A percentile compares a stretch with the other conserved stretches of the same genome.
Conservation (phyloP, 179 eudicot genomes). For the Dionaea muscipula region DNA sequence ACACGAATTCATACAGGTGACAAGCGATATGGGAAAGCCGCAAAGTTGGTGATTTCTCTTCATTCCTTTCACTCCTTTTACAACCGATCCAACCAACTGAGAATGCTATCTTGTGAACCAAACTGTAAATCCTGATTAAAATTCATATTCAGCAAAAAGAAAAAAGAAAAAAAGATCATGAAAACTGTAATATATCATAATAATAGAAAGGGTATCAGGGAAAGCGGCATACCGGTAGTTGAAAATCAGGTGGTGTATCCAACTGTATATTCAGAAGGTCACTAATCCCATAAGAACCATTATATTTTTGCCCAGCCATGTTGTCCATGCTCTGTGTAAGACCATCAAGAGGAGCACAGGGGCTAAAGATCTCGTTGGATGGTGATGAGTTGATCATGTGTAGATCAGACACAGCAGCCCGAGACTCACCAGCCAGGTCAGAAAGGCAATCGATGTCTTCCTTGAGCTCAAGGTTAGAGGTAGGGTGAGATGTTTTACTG, state of each 20-base stretch:
- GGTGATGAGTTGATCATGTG: slow-evolving; percentile 20
- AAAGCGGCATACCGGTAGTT: too few relatives aligned
- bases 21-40: neutral
- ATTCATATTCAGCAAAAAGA: too few relatives aligned
- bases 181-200: too few relatives aligned
- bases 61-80: slow-evolving; percentile 5
- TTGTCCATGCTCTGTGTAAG: slow-evolving; percentile 15
- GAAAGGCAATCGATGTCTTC: slow-evolving; percentile 18
- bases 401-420: slow-evolving; percentile 24
- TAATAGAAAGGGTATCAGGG: too few relatives aligned
- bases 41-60: slow-evolving; percentile 3
- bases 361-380: slow-evolving; percentile 37
- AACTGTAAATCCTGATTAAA: slow-evolving; percentile 42
- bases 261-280: too few relatives aligned
- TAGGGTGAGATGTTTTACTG: slow-evolving; percentile 9
- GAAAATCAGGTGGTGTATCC: too few relatives aligned
- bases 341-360: slow-evolving; percentile 21
- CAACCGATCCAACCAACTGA: slow-evolving; percentile 31
- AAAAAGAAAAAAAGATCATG: too few relatives aligned
- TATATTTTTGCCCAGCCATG: neutral
- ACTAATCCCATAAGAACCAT: too few relatives aligned
- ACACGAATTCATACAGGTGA: too few relatives aligned
- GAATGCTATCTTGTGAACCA: slow-evolving; percentile 55
- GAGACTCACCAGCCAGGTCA: slow-evolving; percentile 33
- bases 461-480: slow-evolving; percentile 16